Conservation (phyloP, 441 rosid species). For the Rhodomyrtus psidioides region DNA sequence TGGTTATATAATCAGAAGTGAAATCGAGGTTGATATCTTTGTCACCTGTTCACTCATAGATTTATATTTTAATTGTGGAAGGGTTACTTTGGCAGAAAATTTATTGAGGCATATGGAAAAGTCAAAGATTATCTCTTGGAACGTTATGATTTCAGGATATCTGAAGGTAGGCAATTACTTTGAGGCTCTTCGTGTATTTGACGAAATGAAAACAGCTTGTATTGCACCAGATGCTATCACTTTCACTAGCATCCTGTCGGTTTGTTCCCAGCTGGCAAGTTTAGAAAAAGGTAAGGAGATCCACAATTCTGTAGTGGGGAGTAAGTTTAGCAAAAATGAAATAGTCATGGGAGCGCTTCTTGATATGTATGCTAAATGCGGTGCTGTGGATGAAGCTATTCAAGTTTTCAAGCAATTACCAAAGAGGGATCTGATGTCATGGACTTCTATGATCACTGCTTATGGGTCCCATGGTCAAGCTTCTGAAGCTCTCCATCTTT, state of each 20-base stretch:
- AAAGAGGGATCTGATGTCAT: slow-evolving; percentile 42
- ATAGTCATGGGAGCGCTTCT: slow-evolving; percentile 62
- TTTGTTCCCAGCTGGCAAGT: slow-evolving; percentile 57
- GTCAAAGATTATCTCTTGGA: slow-evolving; percentile 36
- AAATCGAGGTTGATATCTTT: slow-evolving; percentile 27
- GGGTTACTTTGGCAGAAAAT: slow-evolving; percentile 38
- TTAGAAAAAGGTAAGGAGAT: slow-evolving; percentile 57
- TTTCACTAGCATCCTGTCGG: slow-evolving; percentile 42
- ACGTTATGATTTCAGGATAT: slow-evolving; percentile 65
- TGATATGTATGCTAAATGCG: slow-evolving; percentile 79
- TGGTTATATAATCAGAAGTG: slow-evolving; percentile 36
- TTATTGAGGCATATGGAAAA: slow-evolving; percentile 26
- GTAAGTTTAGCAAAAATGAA: slow-evolving; percentile 25
- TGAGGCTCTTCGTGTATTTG: slow-evolving; percentile 36
- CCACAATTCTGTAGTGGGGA: slow-evolving; percentile 28
- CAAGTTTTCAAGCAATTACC: slow-evolving; percentile 31
- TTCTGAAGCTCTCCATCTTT: slow-evolving; percentile 42
- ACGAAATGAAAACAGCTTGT: slow-evolving; percentile 31
- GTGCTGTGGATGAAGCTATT: slow-evolving; percentile 51
- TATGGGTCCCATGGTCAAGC: slow-evolving; percentile 60
- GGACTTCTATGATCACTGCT: slow-evolving; percentile 74
- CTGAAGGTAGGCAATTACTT: slow-evolving; percentile 35
- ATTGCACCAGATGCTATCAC: slow-evolving; percentile 49
- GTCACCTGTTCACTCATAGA: slow-evolving; percentile 34
- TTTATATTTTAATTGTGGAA: slow-evolving; percentile 61